Base-by-base conservation (phyloP, 305 asterid genomes). In the Solanum hybrid region DNA sequence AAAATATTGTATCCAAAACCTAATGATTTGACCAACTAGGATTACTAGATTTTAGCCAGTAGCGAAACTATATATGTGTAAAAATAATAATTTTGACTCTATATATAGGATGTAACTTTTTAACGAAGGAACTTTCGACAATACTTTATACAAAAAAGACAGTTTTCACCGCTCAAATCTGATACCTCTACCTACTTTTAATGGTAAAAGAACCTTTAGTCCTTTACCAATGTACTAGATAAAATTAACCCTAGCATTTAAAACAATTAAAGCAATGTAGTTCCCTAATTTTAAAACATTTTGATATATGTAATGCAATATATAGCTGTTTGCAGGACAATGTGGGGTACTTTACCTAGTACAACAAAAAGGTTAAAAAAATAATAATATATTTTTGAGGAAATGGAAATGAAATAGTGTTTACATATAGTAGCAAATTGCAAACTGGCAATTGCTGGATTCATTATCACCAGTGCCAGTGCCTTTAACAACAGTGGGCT, bases 361-460 rank as follows among this genome's bases (percentile, higher is more conserved):
- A 91, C 92, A 90, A 89, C 89, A 90, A 78, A 88, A 91, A 90
- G 87, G 88, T 37, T 51, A 64, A 90, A 66, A 60, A 88, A 89
- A 32, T 31, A 32, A 32, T 32, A 32, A 32, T 38, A 31, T 31
- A 31, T 40, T 69, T 13, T 29, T 29, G 87, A 56, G 76, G 90
- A 88, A 87, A 89, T 64, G 88, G 82, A 90, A 89, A 87, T 24
- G 75, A 91, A 87, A 91, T 91, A 89, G 60, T 66, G 76, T 56
- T 56, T n/a, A 56, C 66, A 56, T 6, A 29, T 86, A 42, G 29
- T 6, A 73, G 79, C 79, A 10, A 82, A 82, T 27, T 91, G 90
- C 95, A 92, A 93, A 94, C 98, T 96, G 98, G 98, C 94, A 96
- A 94, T 93, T 91, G 97, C 97, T 95, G 97, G 95, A 93, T 89